Percentiles rank a stretch among this genome's conserved stretches.
Conservation (phyloP, 768 basidiomycete species). For the Leccinum arenicola region DNA sequence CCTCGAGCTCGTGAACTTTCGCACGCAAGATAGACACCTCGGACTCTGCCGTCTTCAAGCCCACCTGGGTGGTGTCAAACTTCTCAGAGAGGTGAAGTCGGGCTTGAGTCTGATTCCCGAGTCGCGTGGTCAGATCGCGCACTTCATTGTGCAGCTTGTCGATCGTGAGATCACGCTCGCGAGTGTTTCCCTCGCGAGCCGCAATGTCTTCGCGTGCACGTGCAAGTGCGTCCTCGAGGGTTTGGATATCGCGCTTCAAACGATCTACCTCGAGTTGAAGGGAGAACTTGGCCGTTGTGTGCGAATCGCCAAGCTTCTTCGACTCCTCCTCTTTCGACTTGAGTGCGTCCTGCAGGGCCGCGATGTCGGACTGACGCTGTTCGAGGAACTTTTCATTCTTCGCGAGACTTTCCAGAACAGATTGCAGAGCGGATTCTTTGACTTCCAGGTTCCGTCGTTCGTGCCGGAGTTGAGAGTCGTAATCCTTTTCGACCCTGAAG, state of each 20-base stretch:
- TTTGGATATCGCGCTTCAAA: constrained; percentile 77
- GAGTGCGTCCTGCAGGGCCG: constrained; percentile 69
- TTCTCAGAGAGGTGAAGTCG: constrained; percentile 85
- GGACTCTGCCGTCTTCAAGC: constrained; percentile 61
- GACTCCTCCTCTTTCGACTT: constrained; percentile 71
- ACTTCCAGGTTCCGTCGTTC: constrained; percentile 65
- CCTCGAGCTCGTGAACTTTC: constrained; percentile 73
- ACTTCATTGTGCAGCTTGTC: constrained; percentile 79
- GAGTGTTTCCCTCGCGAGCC: constrained; percentile 57
- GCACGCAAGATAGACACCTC: constrained; percentile 61
- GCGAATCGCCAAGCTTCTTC: constrained; percentile 78
- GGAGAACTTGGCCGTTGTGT: constrained; percentile 79
- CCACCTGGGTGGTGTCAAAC: constrained; percentile 67
- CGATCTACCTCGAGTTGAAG: constrained; percentile 89
- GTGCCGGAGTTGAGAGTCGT: constrained; percentile 57
- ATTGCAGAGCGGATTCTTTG: constrained; percentile 66
- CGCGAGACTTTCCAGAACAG: constrained; percentile 59
- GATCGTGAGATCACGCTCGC: constrained; percentile 69
- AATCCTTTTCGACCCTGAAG: constrained; percentile 55
- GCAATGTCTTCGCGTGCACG: constrained; percentile 69
- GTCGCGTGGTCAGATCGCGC: constrained; percentile 72
- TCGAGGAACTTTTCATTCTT: constrained; percentile 60
- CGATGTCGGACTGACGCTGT: constrained; percentile 74
- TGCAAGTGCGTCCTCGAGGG: constrained; percentile 75
- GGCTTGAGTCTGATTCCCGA: constrained; percentile 85